Percentiles rank a stretch among this genome's conserved stretches.
These are phyloP conservation scores for Xanthoconium stramineum DNA, from an alignment of 768 basidiomycete species.

Conservation along the genomic window DNA sequence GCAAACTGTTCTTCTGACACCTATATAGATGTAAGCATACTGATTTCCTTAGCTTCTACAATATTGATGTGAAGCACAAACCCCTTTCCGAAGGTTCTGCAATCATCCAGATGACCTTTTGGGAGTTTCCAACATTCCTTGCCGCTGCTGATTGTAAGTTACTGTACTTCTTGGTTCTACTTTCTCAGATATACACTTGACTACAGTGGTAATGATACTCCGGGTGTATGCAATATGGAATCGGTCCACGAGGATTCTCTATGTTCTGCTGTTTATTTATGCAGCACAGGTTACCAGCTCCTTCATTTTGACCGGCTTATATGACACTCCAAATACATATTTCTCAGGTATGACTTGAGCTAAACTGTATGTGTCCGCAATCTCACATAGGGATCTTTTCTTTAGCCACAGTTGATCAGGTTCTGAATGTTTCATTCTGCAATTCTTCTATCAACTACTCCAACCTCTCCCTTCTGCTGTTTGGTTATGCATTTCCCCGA, in stretches of 20 bases:
- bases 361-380: not conserved
- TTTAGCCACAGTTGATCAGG: not conserved
- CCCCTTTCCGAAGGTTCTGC: not conserved
- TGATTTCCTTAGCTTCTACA: accelerated
- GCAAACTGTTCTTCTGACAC: too few relatives aligned
- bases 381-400: not conserved
- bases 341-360: not conserved
- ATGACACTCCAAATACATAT: not conserved
- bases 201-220: not conserved
- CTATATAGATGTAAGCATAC: slow-evolving; percentile 3
- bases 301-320: not conserved
- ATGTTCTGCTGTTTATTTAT: not conserved
- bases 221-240: not conserved
- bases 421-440: not conserved
- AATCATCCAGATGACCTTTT: not conserved
- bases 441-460: not conserved
- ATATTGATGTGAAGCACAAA: not conserved
- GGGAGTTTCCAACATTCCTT: not conserved
- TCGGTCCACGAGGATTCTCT: not conserved
- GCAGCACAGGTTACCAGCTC: not conserved
- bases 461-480: not conserved
- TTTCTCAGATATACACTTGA: not conserved
- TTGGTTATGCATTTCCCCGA: not conserved
- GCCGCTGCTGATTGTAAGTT: slow-evolving; percentile 4
- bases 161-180: not conserved